Evolutionary conservation across 176 grass and related monocot species (phyloP).

Genomic region (Ampelocalamus luodianensis): DNA sequence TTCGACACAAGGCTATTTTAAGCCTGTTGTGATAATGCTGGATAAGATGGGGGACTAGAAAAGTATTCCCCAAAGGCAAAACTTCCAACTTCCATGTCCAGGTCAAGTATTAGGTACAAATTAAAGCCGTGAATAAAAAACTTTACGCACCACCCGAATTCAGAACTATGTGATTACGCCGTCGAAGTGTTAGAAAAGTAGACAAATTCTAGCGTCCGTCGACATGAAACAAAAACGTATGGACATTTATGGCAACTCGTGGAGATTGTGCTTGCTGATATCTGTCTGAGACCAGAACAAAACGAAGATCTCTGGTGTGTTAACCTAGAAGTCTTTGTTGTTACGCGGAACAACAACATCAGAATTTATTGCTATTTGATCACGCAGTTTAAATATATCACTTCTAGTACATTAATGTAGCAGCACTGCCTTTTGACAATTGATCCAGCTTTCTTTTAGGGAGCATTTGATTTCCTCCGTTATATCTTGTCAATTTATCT

Average conservation of each 20-base stretch:
- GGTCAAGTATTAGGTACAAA: slow-evolving; percentile 48
- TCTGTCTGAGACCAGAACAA: slow-evolving; percentile 8
- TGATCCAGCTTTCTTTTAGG: background rate
- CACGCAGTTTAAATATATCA: slow-evolving; percentile 39
- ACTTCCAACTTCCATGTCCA: slow-evolving; percentile 27
- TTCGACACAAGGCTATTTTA: slow-evolving; percentile 51
- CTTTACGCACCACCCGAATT: background rate
- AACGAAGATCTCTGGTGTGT: background rate
- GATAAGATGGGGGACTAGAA: slow-evolving; percentile 33
- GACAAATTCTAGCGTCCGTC: background rate
- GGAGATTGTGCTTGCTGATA: slow-evolving; percentile 17
- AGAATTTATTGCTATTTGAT: slow-evolving; percentile 5
- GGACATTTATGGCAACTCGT: slow-evolving; percentile 3
- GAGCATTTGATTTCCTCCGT: background rate
- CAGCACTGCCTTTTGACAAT: slow-evolving; percentile 11
- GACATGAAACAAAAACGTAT: slow-evolving; percentile 24
- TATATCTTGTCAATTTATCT: background rate
- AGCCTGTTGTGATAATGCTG: slow-evolving; percentile 23
- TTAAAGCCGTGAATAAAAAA: background rate
- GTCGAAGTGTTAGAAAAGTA: background rate
- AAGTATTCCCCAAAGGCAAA: slow-evolving; percentile 21
- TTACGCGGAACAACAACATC: background rate
- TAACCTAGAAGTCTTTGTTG: background rate
- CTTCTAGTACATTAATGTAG: slow-evolving; percentile 11
- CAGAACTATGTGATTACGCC: background rate